A percentile compares a stretch with the other conserved stretches of the same genome.
phyloP scores from a whole-genome alignment of 2,329 filamentous ascomycete species.

The Alternaria atra region DNA sequence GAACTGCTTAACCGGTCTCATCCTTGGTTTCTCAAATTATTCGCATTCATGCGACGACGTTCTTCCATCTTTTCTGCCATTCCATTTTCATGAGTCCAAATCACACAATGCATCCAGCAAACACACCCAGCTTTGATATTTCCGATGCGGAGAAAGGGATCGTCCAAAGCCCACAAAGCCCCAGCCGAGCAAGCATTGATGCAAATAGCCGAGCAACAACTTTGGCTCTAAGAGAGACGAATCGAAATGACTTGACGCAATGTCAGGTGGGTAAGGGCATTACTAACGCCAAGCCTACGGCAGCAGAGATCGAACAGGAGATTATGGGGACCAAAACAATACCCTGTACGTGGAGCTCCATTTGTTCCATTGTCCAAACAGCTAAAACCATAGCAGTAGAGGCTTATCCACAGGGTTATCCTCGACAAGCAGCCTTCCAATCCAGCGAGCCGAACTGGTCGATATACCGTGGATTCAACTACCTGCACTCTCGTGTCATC shows the following conservation, averaged over 20 bases:
- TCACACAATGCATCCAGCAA: neutral
- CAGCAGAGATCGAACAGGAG: neutral
- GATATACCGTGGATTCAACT: constrained; percentile 51
- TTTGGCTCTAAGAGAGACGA: neutral
- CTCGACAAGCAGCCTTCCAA: neutral
- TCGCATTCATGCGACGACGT: neutral
- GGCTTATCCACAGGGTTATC: constrained; percentile 37
- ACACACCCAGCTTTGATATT: neutral
- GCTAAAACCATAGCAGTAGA: neutral
- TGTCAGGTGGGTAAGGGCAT: neutral
- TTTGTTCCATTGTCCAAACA: neutral
- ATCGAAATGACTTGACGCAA: neutral
- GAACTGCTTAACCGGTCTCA: neutral
- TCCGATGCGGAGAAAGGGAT: neutral
- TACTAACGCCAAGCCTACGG: neutral
- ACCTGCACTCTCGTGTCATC: constrained; percentile 51
- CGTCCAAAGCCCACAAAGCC: neutral
- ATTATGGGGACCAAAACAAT: constrained; percentile 21
- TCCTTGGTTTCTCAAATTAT: neutral
- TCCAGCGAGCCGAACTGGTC: constrained; percentile 51
- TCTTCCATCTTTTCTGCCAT: neutral
- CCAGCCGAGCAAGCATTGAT: neutral
- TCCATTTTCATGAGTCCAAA: neutral
- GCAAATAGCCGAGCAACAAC: neutral
- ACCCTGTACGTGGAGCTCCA: constrained; percentile 7